phyloP scores from a whole-genome alignment of 2,329 filamentous ascomycete genomes.

The Biscogniauxia marginata region DNA sequence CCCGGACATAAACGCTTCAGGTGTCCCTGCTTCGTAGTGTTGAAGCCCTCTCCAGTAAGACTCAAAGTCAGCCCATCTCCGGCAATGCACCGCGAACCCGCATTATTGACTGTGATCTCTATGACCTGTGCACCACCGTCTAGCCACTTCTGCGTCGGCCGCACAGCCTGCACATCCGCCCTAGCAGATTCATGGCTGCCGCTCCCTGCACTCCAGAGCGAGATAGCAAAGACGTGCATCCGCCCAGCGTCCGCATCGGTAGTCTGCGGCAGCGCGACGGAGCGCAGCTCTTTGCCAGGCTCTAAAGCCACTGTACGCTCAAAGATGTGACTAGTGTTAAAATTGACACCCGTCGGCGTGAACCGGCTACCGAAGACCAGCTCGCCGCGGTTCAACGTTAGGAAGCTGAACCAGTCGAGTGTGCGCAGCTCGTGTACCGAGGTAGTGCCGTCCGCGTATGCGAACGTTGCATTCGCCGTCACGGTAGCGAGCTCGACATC shows the following conservation, averaged over 20 bases:
- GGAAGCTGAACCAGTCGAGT: constrained; percentile 42
- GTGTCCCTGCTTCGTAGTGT: constrained; percentile 39
- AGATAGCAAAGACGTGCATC: constrained; percentile 44
- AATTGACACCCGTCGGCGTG: constrained; percentile 30
- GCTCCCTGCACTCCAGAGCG: constrained; percentile 30
- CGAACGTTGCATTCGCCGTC: constrained; percentile 41
- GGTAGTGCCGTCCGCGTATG: constrained; percentile 41
- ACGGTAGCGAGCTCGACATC: constrained; percentile 40
- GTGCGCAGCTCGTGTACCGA: constrained; percentile 42
- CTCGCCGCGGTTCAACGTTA: constrained; percentile 46
- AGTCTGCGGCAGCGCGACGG: constrained; percentile 41
- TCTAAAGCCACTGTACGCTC: constrained; percentile 41
- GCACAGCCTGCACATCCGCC: constrained; percentile 38
- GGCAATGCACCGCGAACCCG: constrained; percentile 32
- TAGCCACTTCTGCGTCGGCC: constrained; percentile 44
- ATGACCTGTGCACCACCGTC: constrained; percentile 38
- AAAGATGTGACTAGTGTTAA: constrained; percentile 43
- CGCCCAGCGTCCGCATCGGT: constrained; percentile 35
- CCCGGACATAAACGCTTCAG: constrained; percentile 43
- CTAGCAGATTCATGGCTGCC: neutral
- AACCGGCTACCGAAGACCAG: constrained; percentile 43
- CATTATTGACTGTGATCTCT: constrained; percentile 33
- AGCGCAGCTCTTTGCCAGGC: constrained; percentile 36
- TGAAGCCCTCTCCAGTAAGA: constrained; percentile 39
- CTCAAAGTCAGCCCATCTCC: constrained; percentile 31